Conservation (phyloP, 2,329 filamentous ascomycete species). For the Fusarium acutatum region DNA sequence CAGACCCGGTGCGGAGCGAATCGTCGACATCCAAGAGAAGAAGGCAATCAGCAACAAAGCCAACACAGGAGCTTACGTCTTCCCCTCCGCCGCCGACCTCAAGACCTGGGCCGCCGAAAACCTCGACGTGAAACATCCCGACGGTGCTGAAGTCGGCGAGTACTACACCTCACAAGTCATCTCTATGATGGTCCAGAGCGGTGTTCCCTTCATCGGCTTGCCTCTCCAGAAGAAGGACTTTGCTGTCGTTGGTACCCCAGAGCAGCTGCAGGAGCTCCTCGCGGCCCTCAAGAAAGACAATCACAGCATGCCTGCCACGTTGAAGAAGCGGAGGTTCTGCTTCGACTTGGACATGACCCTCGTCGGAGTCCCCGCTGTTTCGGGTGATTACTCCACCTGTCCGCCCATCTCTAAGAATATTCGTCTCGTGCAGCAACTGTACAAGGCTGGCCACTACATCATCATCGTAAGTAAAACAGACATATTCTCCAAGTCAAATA, state of each 20-base stretch:
- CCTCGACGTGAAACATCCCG: background rate
- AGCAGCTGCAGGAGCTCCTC: background rate
- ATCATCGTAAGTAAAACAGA: background rate
- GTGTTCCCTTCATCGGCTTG: background rate
- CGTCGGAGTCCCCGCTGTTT: background rate
- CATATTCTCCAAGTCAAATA: accelerated
- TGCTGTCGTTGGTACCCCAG: background rate
- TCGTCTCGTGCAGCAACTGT: background rate
- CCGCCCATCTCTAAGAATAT: background rate
- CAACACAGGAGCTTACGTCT: background rate
- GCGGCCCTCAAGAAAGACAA: background rate
- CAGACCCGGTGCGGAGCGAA: background rate
- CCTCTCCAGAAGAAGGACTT: background rate
- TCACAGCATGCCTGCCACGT: background rate
- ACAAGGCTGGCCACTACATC: background rate
- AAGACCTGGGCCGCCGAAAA: background rate
- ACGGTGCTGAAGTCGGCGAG: background rate
- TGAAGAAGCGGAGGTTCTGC: background rate
- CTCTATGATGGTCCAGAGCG: background rate
- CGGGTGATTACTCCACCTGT: background rate
- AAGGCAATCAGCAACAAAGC: background rate
- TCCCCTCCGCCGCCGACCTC: background rate
- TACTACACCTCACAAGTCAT: background rate
- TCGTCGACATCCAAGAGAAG: background rate
- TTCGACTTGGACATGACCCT: background rate